These are phyloP conservation scores for Kazachstania viticola DNA, from an alignment of 805 yeast genomes.

Conservation along the genomic window DNA sequence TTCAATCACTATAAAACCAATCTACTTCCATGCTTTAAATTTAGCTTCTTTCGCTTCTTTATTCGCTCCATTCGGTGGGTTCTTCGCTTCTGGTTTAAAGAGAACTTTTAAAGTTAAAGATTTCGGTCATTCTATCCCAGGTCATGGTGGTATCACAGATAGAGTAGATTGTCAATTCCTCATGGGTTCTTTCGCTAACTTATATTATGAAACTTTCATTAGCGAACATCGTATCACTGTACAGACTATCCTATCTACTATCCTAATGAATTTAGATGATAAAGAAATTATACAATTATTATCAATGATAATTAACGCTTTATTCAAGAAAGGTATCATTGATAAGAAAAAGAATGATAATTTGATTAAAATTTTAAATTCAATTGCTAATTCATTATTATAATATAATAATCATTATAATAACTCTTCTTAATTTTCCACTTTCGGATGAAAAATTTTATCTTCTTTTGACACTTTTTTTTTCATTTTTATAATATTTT, in stretches of 20 bases:
- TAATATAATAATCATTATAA: background rate
- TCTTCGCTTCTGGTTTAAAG: constrained; percentile 94
- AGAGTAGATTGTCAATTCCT: constrained; percentile 95
- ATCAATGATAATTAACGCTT: constrained; percentile 33
- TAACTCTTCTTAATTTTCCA: too few species aligned
- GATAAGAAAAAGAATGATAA: constrained; percentile 25
- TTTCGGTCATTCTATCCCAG: constrained; percentile 97
- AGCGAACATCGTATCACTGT: constrained; percentile 60
- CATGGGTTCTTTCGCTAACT: constrained; percentile 91
- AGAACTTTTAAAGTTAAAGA: constrained; percentile 94
- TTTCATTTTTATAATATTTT: too few species aligned
- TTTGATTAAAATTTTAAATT: background rate
- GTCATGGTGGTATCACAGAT: constrained; percentile 97
- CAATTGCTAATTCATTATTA: background rate
- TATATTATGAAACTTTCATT: constrained; percentile 87
- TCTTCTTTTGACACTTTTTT: too few species aligned
- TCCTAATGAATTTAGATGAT: constrained; percentile 55
- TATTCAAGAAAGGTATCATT: constrained; percentile 31
- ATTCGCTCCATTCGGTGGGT: constrained; percentile 97
- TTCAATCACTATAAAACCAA: constrained; percentile 61
- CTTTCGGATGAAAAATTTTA: too few species aligned
- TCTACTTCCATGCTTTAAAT: constrained; percentile 77
- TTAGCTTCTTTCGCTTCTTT: constrained; percentile 91
- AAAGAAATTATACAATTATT: constrained; percentile 56
- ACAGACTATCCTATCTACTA: constrained; percentile 63